Base-by-base conservation (phyloP, 2,329 filamentous ascomycete genomes). In the Bipolaris oryzae region DNA sequence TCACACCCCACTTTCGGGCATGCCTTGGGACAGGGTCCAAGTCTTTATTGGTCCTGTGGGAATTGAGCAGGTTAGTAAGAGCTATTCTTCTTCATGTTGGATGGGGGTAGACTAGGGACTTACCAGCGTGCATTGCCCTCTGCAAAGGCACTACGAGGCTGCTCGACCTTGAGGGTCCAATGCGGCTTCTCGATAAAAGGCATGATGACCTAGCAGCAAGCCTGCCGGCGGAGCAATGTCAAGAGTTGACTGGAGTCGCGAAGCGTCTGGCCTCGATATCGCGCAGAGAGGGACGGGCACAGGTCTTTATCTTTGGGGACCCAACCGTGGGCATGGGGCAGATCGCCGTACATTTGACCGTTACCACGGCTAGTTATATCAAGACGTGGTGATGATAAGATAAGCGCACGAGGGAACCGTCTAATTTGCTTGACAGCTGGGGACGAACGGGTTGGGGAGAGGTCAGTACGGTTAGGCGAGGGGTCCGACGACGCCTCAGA, bases 11-110 rank as follows among this genome's bases (percentile, higher is more conserved):
- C 74, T 80, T 80, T 3, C 79, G 73, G 5, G 59, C 67, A 47
- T 77, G 66, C 20, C 67, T 69, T 5, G 80, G 78, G 6, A 82
- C 79, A 3, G 81, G 81, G 51, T 83, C 81, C 5, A 83, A 72
- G 66, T 83, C 81, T 62, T 75, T 77, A 54, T 82, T 82, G 10
- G 79, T 82, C 75, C 70, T 74, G 42, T 35, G 6, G 23, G 7
- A 13, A 3, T 31, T 31, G 28, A 31, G 28, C 5, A 43, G 3
- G 6, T 41, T 31, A 42, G 18, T 3, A 31, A 33, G 9, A 43
- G 23, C 16, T 18, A 13, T 44, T 31, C 28, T 31, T 31, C 28
- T 31, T 28, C 25, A 28, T 34, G 10, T 31, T 13, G 16, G 25
- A 15, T 6, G 28, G 15, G 16, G 16, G 16, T 1, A n/a, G n/a